Evolutionary conservation across 495 filamentous ascomycete genomes (phyloP).

Genomic region (Aspergillus sparsus): DNA sequence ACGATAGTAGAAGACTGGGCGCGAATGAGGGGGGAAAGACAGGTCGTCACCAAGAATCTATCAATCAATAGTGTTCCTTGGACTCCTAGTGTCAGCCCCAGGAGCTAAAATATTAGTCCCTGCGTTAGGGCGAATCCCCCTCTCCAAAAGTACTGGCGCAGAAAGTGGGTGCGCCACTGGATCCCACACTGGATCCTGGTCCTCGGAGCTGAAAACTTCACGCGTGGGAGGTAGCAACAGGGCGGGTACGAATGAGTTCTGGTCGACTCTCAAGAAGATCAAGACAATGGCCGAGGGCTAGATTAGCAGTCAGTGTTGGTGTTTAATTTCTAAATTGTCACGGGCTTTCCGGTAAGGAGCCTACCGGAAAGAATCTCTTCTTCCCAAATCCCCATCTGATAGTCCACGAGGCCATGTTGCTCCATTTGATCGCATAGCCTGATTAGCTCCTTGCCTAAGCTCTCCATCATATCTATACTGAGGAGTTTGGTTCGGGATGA

Average conservation of each 20-base stretch:
- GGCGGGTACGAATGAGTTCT: slow-evolving; percentile 32
- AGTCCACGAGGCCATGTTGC: slow-evolving; percentile 88
- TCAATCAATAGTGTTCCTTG: slow-evolving; percentile 26
- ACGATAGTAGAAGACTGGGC: slow-evolving; percentile 1
- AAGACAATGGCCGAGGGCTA: slow-evolving; percentile 67
- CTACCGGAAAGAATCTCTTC: slow-evolving; percentile 84
- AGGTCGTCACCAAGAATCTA: slow-evolving; percentile 18
- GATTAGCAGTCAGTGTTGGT: background rate
- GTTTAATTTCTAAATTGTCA: background rate
- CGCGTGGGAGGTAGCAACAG: slow-evolving; percentile 27
- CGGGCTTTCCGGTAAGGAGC: slow-evolving; percentile 25
- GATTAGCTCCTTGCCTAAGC: slow-evolving; percentile 79
- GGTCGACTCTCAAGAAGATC: slow-evolving; percentile 53
- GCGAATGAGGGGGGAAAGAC: slow-evolving; percentile 5
- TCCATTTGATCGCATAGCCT: slow-evolving; percentile 83
- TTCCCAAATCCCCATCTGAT: slow-evolving; percentile 95
- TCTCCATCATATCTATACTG: slow-evolving; percentile 65
- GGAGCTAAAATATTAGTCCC: slow-evolving; percentile 26
- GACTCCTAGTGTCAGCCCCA: slow-evolving; percentile 4
- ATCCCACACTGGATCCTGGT: slow-evolving; percentile 1
- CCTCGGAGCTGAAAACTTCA: slow-evolving; percentile 13
- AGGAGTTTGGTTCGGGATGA: slow-evolving; percentile 66
- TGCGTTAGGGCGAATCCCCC: slow-evolving; percentile 20
- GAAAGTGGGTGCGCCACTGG: slow-evolving; percentile 10
- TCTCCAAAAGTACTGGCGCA: slow-evolving; percentile 19